These are phyloP conservation scores for Sequoia sempervirens DNA, from an alignment of 75 land plant species.

Conservation along the genomic window DNA sequence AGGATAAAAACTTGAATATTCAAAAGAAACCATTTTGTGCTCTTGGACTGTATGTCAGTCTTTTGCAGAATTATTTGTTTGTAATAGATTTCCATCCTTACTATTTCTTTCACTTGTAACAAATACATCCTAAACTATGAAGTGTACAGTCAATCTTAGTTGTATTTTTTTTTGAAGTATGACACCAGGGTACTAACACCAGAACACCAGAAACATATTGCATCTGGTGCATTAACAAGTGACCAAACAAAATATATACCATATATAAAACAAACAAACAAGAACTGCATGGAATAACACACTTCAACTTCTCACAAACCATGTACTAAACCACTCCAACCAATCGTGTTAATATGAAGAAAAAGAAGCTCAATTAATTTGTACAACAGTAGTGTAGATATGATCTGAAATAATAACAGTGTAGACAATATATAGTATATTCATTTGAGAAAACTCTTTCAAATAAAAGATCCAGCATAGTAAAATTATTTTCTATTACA, in stretches of 20 bases:
- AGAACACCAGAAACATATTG: not conserved
- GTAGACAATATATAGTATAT: too few relatives aligned
- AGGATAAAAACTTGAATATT: not conserved
- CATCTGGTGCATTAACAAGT: not conserved
- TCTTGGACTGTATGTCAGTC: not conserved
- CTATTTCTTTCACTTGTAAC: not conserved
- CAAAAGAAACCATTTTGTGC: not conserved
- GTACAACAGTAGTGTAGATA: too few relatives aligned
- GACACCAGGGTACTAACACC: not conserved
- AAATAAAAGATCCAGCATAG: too few relatives aligned
- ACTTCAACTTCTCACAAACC: not conserved
- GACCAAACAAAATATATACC: not conserved
- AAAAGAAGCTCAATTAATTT: too few relatives aligned
- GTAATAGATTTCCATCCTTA: not conserved
- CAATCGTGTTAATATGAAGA: not conserved
- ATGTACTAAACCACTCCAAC: not conserved
- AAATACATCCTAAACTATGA: not conserved
- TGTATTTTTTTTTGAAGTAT: not conserved
- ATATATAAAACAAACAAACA: not conserved
- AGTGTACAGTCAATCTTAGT: not conserved
- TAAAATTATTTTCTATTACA: too few relatives aligned
- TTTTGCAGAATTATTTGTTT: not conserved
- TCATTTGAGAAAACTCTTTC: too few relatives aligned
- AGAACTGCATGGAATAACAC: not conserved
- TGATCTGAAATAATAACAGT: too few relatives aligned